A percentile compares a stretch with the other conserved stretches of the same genome.
Conservation (phyloP, 495 filamentous ascomycete genomes). For the Pseudotulostoma volvatum region DNA sequence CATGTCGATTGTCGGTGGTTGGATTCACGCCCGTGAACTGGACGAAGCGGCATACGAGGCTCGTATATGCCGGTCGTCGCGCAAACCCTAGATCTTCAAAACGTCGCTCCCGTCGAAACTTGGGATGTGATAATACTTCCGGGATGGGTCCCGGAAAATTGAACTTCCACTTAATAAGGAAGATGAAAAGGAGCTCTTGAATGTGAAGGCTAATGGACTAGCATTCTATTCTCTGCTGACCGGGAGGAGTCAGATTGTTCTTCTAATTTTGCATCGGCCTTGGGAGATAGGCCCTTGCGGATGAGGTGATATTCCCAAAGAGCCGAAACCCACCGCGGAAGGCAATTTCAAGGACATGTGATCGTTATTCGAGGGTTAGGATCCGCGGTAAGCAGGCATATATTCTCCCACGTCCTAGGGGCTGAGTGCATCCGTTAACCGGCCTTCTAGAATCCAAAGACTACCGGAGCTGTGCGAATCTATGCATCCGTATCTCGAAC, state of each 20-base stretch:
- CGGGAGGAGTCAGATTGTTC: no score
- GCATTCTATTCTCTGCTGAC: no score
- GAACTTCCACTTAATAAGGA: no score
- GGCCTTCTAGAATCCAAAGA: conserved; percentile 14
- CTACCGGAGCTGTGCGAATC: conserved; percentile 22
- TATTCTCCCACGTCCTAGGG: no score
- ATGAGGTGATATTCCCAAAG: conserved; percentile 48
- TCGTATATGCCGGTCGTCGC: no score
- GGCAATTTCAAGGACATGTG: conserved; percentile 54
- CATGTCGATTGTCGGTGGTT: neutral
- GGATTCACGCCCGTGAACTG: neutral
- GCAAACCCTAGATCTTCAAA: no score
- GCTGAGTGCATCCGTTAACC: conserved; percentile 12
- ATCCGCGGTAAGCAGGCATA: conserved; percentile 32
- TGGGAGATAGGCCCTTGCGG: neutral
- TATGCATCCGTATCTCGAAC: conserved; percentile 38
- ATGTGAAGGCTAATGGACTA: no score
- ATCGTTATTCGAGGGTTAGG: conserved; percentile 42
- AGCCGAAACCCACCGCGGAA: conserved; percentile 26
- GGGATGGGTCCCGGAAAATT: no score
- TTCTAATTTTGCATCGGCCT: neutral
- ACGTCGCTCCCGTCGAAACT: no score
- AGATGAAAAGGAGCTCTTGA: no score
- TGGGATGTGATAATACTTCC: no score
- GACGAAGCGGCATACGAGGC: no score